Evolutionary conservation across 441 rosid genomes (phyloP), one percentile per base, ranked within the genome.

Genomic region (Gossypium gossypioides): DNA sequence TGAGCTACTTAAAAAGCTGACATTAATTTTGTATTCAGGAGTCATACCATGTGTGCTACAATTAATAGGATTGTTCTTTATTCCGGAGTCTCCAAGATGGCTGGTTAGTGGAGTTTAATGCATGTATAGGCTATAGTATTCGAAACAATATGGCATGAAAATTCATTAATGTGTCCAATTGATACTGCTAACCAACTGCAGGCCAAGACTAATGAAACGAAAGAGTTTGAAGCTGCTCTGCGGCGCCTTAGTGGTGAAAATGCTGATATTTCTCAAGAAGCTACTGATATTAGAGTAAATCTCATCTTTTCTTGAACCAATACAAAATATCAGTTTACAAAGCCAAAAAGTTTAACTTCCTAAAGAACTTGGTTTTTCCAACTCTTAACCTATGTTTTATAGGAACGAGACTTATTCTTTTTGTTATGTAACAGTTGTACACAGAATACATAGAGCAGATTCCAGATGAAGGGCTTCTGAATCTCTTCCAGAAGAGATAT

Each of bases 71-170:
- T 27, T 88, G 22, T 74, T 76, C 52, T 71, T 87, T 48, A 75
- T 86, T 63, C 88, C 91, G 3, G 93, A 90, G 74, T 90, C 92
- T 67, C 92, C 91, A 5, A 83, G 93, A 74, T 88, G 91, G 91
- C 80, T 90, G 87, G 93, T 88, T 65, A 82, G 85, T 67, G 32
- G 18, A 22, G 3, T 58, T 34, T 18, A 16, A 32, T 15, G 2
- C 18, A 52, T 19, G 8, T 6, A 54, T 21, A 22, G 25, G 58
- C 22, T 54, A 19, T 8, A 56, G 60, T 29, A 29, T 29, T 29
- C 34, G 34, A 29, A 29, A 29, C 34, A 48, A n/a, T 48, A n/a
- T 48, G 18, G 19, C 18, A 48, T 48, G 54, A 48, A 2, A 50
- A 50, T 50, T 50, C 55, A 50, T 57, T 10, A 24, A 21, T 22